phyloP scores from a whole-genome alignment of 1,284 basidiomycete genomes.

The Trametes polyzona region DNA sequence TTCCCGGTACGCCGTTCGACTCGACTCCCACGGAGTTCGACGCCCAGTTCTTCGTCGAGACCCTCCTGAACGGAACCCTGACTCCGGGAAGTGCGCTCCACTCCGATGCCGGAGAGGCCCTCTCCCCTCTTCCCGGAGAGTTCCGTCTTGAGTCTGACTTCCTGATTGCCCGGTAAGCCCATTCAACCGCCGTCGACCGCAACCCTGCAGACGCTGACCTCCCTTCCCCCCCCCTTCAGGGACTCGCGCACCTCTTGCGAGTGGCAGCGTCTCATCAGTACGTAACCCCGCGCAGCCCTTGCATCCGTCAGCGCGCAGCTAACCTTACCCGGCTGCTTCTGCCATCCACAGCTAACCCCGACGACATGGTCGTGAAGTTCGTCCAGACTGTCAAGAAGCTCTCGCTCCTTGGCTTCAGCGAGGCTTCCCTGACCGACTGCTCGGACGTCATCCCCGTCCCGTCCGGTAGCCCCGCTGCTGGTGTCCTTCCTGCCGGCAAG shows the following conservation, averaged over 20 bases:
- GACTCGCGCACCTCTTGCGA: slow-evolving; percentile 39
- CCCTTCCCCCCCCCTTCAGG: not conserved
- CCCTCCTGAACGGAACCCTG: slow-evolving; percentile 36
- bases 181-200: not conserved
- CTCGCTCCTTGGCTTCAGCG: slow-evolving; percentile 35
- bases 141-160: slow-evolving; percentile 42
- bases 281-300: not conserved
- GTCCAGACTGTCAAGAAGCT: slow-evolving; percentile 32
- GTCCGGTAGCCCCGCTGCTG: slow-evolving; percentile 22
- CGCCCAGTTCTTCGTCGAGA: slow-evolving; percentile 44
- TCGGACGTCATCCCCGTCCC: slow-evolving; percentile 41
- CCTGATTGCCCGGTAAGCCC: slow-evolving; percentile 18
- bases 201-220: not conserved
- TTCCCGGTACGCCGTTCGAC: slow-evolving; percentile 29
- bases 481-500: slow-evolving; percentile 37
- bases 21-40: slow-evolving; percentile 39
- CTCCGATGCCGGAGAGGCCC: slow-evolving; percentile 31
- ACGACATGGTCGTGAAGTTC: slow-evolving; percentile 31
- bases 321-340: not conserved
- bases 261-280: slow-evolving; percentile 39
- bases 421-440: slow-evolving; percentile 35
- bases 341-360: slow-evolving; percentile 36
- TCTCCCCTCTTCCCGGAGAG: slow-evolving; percentile 35
- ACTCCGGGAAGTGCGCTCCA: slow-evolving; percentile 33
- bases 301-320: not conserved